Evolutionary conservation across 768 basidiomycete genomes (phyloP).

Genomic region (Scleroderma bovista): DNA sequence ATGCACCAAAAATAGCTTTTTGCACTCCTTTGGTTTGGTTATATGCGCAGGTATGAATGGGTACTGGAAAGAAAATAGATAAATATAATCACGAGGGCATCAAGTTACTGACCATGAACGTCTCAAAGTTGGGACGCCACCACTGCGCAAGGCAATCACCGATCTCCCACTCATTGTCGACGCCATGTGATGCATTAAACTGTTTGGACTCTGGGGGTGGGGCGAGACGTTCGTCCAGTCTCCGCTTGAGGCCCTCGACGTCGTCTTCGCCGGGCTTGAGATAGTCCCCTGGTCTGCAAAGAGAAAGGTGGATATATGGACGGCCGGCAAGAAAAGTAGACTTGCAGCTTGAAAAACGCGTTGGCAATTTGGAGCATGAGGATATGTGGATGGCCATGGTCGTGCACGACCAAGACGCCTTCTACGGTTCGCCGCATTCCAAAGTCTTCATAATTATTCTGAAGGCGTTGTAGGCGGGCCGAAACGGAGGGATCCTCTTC

Average conservation of each 20-base stretch:
- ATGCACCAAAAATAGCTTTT: slow-evolving; percentile 91
- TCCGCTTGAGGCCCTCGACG: slow-evolving; percentile 80
- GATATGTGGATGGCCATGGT: slow-evolving; percentile 96
- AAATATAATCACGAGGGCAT: not conserved
- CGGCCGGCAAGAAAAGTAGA: slow-evolving; percentile 8
- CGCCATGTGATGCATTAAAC: slow-evolving; percentile 69
- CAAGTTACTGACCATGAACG: slow-evolving; percentile 78
- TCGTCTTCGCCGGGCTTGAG: slow-evolving; percentile 96
- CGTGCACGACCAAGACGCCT: slow-evolving; percentile 73
- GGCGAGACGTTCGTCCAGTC: slow-evolving; percentile 85
- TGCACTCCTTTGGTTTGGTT: slow-evolving; percentile 97
- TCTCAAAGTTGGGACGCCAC: slow-evolving; percentile 99
- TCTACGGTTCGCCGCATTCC: slow-evolving; percentile 97
- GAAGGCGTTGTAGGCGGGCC: slow-evolving; percentile 87
- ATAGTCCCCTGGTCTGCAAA: slow-evolving; percentile 88
- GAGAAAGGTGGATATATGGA: not conserved
- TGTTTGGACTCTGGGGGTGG: slow-evolving; percentile 70
- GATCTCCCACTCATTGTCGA: slow-evolving; percentile 92
- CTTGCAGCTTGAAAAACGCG: slow-evolving; percentile 97
- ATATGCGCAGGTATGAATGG: slow-evolving; percentile 94
- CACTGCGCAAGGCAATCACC: slow-evolving; percentile 96
- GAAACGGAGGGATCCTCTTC: slow-evolving; percentile 97
- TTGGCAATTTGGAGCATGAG: slow-evolving; percentile 98
- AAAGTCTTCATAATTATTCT: slow-evolving; percentile 95
- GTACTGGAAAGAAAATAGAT: slow-evolving; percentile 47